Evolutionary conservation across 139 green algal species (phyloP).

Genomic region (Haematococcus sp.): DNA sequence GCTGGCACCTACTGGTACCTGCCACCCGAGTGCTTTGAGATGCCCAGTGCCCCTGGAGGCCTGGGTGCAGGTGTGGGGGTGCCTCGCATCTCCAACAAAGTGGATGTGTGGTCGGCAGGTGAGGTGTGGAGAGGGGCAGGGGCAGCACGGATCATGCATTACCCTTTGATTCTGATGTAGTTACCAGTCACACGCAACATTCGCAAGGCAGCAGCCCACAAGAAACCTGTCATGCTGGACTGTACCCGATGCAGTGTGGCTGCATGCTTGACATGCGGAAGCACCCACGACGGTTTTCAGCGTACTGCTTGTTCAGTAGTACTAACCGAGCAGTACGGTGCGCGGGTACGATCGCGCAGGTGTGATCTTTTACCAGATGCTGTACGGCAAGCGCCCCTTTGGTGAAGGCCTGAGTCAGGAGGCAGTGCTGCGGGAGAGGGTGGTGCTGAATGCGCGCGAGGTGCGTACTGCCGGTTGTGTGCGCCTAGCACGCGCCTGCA

Average conservation of each 20-base stretch:
- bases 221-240: too few species aligned
- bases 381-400: slow-evolving; percentile 90
- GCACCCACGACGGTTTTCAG: too few species aligned
- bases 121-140: too few species aligned
- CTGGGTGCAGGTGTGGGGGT: not conserved
- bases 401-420: slow-evolving; percentile 70
- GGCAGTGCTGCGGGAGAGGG: slow-evolving; percentile 78
- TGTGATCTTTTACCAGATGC: slow-evolving; percentile 94
- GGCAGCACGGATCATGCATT: too few species aligned
- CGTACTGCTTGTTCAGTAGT: too few species aligned
- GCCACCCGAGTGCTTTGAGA: slow-evolving; percentile 76
- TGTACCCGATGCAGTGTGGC: too few species aligned
- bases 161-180: too few species aligned
- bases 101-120: slow-evolving; percentile 1
- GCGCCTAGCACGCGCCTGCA: not conserved
- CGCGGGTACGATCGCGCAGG: too few species aligned
- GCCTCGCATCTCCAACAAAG: slow-evolving; percentile 87
- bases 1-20: slow-evolving; percentile 95
- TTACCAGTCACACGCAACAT: too few species aligned
- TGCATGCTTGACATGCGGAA: too few species aligned
- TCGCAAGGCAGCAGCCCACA: too few species aligned
- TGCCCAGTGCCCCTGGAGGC: not conserved
- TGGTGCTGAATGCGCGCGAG: slow-evolving; percentile 65
- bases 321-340: too few species aligned
- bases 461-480: slow-evolving; percentile 21